Conservation (phyloP, 2,329 filamentous ascomycete species). For the Thermothelomyces thermophilus region DNA sequence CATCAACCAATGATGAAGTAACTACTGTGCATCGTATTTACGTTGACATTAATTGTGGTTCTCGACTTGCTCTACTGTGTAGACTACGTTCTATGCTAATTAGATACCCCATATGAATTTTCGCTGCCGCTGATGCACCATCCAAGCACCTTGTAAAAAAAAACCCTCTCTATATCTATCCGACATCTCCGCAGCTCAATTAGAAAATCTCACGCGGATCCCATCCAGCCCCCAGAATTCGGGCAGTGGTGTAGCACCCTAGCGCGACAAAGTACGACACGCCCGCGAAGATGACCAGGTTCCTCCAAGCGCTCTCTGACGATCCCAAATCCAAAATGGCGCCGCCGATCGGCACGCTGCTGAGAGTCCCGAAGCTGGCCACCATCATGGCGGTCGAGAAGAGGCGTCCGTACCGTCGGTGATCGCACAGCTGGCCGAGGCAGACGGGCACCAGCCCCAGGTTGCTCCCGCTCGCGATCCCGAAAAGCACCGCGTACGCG, state of each 20-base stretch:
- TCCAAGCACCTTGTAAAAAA: too few species aligned
- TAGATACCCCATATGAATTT: too few species aligned
- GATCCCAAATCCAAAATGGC: slow-evolving; percentile 30
- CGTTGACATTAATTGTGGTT: too few species aligned
- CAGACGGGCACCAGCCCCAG: slow-evolving; percentile 74
- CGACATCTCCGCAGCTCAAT: not conserved
- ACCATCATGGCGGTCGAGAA: slow-evolving; percentile 73
- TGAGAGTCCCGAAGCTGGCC: slow-evolving; percentile 62
- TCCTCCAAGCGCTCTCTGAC: slow-evolving; percentile 31
- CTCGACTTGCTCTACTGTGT: too few species aligned
- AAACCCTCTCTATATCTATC: too few species aligned
- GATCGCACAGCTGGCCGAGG: slow-evolving; percentile 71
- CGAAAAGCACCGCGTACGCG: slow-evolving; percentile 65
- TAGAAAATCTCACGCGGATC: slow-evolving; percentile 26
- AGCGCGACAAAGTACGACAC: slow-evolving; percentile 31
- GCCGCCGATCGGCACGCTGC: slow-evolving; percentile 41
- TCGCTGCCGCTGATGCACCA: too few species aligned
- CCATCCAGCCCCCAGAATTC: slow-evolving; percentile 35
- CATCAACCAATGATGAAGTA: too few species aligned
- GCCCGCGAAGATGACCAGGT: slow-evolving; percentile 36
- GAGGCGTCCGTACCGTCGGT: slow-evolving; percentile 59
- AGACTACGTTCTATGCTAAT: too few species aligned
- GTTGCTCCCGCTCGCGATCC: slow-evolving; percentile 72
- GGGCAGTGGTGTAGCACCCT: slow-evolving; percentile 29
- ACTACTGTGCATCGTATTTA: too few species aligned